Percentiles rank a stretch among this genome's conserved stretches.
phyloP scores from a whole-genome alignment of 305 asterid species.

The Solanum chacoense region DNA sequence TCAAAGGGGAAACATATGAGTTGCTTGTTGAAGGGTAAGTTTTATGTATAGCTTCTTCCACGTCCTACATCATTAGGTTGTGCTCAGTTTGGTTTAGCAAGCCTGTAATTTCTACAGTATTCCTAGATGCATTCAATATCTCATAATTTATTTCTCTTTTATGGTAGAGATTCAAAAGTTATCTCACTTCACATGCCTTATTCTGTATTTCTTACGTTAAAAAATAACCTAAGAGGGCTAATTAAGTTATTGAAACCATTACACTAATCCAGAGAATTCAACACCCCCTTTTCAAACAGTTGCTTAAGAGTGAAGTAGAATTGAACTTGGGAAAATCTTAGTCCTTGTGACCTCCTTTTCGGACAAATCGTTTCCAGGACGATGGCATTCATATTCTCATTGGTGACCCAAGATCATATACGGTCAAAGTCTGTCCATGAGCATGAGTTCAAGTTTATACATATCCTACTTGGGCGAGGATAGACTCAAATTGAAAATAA shows the following conservation, averaged over 20 bases:
- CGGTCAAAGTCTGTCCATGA: neutral
- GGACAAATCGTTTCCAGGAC: neutral
- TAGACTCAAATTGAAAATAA: neutral
- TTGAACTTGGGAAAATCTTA: neutral
- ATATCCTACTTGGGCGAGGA: neutral
- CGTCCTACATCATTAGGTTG: neutral
- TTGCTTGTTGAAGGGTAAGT: constrained; percentile 87
- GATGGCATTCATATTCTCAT: neutral
- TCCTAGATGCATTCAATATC: neutral
- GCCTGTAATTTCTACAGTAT: neutral
- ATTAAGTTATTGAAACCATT: neutral
- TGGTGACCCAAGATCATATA: neutral
- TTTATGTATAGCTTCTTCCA: neutral
- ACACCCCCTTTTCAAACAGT: neutral
- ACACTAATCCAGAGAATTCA: neutral
- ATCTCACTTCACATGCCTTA: neutral
- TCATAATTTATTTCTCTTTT: neutral
- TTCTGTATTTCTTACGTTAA: neutral
- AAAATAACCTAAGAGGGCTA: neutral
- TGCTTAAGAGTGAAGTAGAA: neutral
- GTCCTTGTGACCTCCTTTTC: neutral
- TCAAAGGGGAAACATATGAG: constrained; percentile 32
- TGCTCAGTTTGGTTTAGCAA: neutral
- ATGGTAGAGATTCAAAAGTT: neutral
- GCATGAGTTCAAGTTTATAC: neutral